Base-by-base conservation (phyloP, 2,329 filamentous ascomycete genomes). In the Juglanconis oblonga region DNA sequence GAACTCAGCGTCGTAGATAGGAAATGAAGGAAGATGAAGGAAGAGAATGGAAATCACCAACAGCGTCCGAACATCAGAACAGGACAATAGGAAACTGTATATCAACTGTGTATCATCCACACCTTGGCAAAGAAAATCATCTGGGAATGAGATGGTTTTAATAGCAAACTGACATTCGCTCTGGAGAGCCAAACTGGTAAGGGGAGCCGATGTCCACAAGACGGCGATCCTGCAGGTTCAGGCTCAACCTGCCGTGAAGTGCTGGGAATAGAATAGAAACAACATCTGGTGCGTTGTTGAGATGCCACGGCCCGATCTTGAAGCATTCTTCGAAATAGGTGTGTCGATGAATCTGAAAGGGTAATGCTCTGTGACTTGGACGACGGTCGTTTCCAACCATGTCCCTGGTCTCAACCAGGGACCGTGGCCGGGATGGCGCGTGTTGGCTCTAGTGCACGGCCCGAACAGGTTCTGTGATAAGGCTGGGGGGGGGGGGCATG, bases 21-120 rank as follows among this genome's bases (percentile, higher is more conserved):
- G 62, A 64, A 61, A 54, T 62, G 64, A 65, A 64, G 62, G 58
- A 63, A 62, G 63, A 61, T 36, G 13, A 32, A 49, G 24, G 45
- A 53, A 49, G 38, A 51, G 48, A 57, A 64, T 64, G 62, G 49
- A 64, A 59, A 58, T 55, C 8, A 13, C 36, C 50, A 58, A 40
- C 8, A 32, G 24, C 17, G 36, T 47, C 53, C 44, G n/a, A 58
- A 58, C 42, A 48, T 42, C 57, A 54, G 48, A 52, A 53, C 56
- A 58, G 56, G 45, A 47, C 35, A 58, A 24, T 17, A 33, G 14
- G 24, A 36, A 48, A 44, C 56, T 44, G 56, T n/a, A 44, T 40
- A 40, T 40, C 17, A 2, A 24, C 17, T 24, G 17, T 24, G 17
- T 24, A 24, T 24, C 17, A 24, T 24, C 17, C 17, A 24, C 17